These are phyloP conservation scores for Aspergillus fumigatiaffinis DNA, from an alignment of 2,329 filamentous ascomycete genomes.

Conservation along the genomic window DNA sequence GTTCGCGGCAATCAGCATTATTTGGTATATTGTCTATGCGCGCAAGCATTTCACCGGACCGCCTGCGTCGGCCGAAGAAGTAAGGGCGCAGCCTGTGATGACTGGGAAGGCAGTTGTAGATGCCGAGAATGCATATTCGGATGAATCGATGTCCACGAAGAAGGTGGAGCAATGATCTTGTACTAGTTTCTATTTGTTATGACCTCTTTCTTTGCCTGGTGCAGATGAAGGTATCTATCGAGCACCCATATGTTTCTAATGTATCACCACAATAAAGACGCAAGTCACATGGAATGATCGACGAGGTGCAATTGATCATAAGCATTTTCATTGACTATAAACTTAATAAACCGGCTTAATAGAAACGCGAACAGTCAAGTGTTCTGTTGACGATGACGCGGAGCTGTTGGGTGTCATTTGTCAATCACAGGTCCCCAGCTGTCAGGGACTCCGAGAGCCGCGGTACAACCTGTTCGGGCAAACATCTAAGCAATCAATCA, in stretches of 20 bases:
- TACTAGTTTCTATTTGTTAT: background rate
- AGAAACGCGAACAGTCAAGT: background rate
- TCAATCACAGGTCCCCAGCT: slow-evolving; percentile 23
- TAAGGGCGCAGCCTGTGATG: slow-evolving; percentile 25
- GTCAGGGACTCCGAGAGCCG: slow-evolving; percentile 28
- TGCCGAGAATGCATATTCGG: slow-evolving; percentile 22
- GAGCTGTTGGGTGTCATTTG: slow-evolving; percentile 10
- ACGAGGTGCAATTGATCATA: background rate
- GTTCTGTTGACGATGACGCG: background rate
- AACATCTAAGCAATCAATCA: slow-evolving; percentile 1
- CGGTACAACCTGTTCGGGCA: slow-evolving; percentile 20
- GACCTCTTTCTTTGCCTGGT: background rate
- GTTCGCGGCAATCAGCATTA: slow-evolving; percentile 56
- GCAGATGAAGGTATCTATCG: background rate
- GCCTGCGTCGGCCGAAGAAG: slow-evolving; percentile 30
- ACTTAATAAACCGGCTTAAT: too few species aligned
- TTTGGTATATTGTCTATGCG: slow-evolving; percentile 62
- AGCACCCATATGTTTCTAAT: slow-evolving; percentile 6
- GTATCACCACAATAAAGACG: background rate
- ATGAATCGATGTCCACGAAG: slow-evolving; percentile 10
- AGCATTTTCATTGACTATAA: background rate
- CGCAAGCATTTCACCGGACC: slow-evolving; percentile 63
- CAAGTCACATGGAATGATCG: background rate
- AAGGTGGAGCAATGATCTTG: slow-evolving; percentile 9
- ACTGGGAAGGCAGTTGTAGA: slow-evolving; percentile 29